phyloP scores from a whole-genome alignment of 257 asterid species.

The Orobanche coerulescens region DNA sequence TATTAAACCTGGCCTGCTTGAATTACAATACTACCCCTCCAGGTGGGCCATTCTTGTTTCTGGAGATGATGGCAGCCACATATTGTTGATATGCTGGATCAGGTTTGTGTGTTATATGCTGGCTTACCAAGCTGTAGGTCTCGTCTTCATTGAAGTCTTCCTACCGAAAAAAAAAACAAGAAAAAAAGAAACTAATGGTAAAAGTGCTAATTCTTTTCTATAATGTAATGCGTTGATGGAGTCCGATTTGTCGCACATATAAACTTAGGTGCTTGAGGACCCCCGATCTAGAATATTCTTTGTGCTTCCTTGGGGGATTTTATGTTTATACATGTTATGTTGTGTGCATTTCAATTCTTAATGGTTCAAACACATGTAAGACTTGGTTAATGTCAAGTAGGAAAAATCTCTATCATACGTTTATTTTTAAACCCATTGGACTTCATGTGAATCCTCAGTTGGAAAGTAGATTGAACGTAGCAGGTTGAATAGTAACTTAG shows the following conservation, averaged over 20 bases:
- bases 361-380: not conserved
- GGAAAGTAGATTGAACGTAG: not conserved
- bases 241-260: no score
- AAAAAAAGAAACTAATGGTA: no score
- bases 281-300: not conserved
- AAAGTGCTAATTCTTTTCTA: no score
- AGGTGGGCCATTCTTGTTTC: no score
- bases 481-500: conserved; percentile 2
- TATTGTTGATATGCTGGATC: no score
- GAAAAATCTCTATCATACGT: not conserved
- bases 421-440: not conserved
- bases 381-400: not conserved
- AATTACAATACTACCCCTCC: no score
- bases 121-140: not conserved
- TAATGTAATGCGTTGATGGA: no score
- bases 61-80: no score
- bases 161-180: not conserved
- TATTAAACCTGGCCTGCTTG: no score
- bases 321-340: not conserved
- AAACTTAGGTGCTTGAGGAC: not conserved
- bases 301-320: not conserved
- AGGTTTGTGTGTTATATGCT: not conserved
- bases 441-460: not conserved
- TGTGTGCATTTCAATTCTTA: not conserved
- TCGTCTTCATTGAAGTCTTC: not conserved